Conservation (phyloP, 2,329 filamentous ascomycete genomes). For the Xylariaceae sp. region DNA sequence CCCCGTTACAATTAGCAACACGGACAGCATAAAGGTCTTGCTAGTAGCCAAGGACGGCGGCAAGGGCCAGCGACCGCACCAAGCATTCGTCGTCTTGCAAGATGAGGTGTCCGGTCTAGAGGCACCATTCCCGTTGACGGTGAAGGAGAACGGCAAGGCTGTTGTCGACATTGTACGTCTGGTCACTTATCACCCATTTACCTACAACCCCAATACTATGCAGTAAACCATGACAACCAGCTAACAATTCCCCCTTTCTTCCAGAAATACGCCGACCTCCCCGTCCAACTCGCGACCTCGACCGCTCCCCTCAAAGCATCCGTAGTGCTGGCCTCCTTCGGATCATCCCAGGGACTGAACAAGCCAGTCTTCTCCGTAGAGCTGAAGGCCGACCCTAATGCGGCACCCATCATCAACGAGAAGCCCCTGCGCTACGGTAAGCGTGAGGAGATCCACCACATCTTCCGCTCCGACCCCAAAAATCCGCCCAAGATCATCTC, state of each 20-base stretch:
- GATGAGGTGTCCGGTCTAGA: constrained; percentile 80
- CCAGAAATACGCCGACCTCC: constrained; percentile 88
- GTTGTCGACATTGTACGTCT: constrained; percentile 79
- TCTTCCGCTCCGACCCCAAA: constrained; percentile 80
- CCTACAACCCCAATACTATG: neutral
- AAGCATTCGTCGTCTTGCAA: constrained; percentile 86
- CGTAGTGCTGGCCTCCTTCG: constrained; percentile 86
- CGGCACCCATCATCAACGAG: constrained; percentile 65
- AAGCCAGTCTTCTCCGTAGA: constrained; percentile 75
- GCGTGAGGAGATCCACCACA: constrained; percentile 85
- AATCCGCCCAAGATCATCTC: constrained; percentile 84
- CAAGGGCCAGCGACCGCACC: constrained; percentile 84
- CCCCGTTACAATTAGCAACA: constrained; percentile 67
- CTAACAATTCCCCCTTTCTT: neutral
- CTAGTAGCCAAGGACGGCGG: constrained; percentile 82
- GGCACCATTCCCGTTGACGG: constrained; percentile 80
- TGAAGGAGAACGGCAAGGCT: constrained; percentile 89
- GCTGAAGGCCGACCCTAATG: constrained; percentile 67
- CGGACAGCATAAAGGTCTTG: constrained; percentile 80
- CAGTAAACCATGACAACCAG: neutral
- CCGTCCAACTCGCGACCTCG: constrained; percentile 77
- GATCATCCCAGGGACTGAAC: constrained; percentile 71
- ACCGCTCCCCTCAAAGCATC: constrained; percentile 76
- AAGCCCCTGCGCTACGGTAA: constrained; percentile 83
- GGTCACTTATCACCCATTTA: constrained; percentile 40